Conservation (phyloP, 1,139 yeast species). For the Magnusiomyces fungicola region DNA sequence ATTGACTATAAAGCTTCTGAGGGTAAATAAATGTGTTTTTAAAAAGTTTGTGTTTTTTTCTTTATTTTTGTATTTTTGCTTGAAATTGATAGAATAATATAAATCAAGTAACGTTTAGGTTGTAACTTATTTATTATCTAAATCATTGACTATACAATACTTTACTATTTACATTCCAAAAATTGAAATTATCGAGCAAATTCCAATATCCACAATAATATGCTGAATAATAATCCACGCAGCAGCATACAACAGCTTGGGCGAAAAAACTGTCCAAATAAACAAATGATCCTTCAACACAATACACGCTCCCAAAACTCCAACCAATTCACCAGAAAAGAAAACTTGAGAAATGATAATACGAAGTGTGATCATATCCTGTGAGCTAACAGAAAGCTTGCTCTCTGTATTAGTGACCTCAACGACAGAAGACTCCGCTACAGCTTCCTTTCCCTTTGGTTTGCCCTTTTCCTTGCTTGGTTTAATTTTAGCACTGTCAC, state of each 20-base stretch:
- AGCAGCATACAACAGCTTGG: constrained; percentile 72
- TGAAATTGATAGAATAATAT: too few species aligned
- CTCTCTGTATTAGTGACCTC: not conserved
- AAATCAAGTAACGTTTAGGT: too few species aligned
- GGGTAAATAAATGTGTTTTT: not conserved
- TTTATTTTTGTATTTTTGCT: not conserved
- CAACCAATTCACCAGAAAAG: constrained; percentile 52
- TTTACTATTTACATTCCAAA: not conserved
- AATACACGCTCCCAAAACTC: constrained; percentile 60
- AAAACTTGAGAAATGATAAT: constrained; percentile 38
- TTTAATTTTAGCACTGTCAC: too few species aligned
- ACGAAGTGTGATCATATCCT: constrained; percentile 27
- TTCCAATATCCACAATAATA: constrained; percentile 21
- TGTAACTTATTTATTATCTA: not conserved
- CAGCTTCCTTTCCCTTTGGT: too few species aligned
- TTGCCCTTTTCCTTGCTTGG: too few species aligned
- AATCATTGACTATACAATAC: not conserved
- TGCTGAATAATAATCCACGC: constrained; percentile 52
- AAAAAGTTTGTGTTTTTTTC: not conserved
- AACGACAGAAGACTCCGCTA: too few species aligned
- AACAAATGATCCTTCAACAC: constrained; percentile 76
- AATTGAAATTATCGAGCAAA: constrained; percentile 10
- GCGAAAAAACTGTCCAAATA: constrained; percentile 97
- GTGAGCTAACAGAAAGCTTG: constrained; percentile 9
- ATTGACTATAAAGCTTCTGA: constrained; percentile 61